Evolutionary conservation across 2,329 filamentous ascomycete species (phyloP), one percentile per base, ranked within the genome.

Genomic region (Beauveria caledonica): DNA sequence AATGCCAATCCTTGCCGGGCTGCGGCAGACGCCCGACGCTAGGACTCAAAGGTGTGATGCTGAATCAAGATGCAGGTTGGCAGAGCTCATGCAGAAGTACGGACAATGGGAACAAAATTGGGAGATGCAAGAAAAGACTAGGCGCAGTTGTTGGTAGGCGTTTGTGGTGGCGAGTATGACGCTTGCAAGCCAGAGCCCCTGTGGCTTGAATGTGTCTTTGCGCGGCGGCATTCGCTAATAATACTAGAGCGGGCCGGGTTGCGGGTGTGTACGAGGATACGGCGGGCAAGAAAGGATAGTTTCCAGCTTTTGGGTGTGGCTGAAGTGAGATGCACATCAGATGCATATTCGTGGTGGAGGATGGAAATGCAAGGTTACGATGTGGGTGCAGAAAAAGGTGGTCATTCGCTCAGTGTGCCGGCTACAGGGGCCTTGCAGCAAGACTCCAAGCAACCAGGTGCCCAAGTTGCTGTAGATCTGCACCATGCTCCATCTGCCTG

Each of bases 291-390:
- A n/a, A 10, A 39, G 51, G 51, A 29, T 44, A 57, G 11, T 3
- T 36, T 13, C 49, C 42, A 49, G 54, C 54, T 55, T 42, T 36
- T 27, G 53, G 40, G 53, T 27, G 40, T 56, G 40, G 53, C 53
- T 56, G 53, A 56, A 56, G n/a, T 46, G 53, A 56, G 53, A 56
- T 56, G 53, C 53, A 56, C 42, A 56, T 56, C 53, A 45, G 53
- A 56, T 56, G 53, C n/a, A 19, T 36, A n/a, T 46, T 44, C 40
- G 25, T 25, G 36, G 53, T 15, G 25, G 25, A 33, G 25, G 53
- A 7, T 29, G 25, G 13, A 21, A 19, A 21, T 51, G 40, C 15
- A 7, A n/a, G 40, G n/a, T 42, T 17, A 42, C 15, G 7, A 19
- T 42, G 40, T 19, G 40, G 40, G 40, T 19, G 40, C 40, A 27